Evolutionary conservation across 2,329 filamentous ascomycete genomes (phyloP).

Genomic region (Colletotrichum sojae): DNA sequence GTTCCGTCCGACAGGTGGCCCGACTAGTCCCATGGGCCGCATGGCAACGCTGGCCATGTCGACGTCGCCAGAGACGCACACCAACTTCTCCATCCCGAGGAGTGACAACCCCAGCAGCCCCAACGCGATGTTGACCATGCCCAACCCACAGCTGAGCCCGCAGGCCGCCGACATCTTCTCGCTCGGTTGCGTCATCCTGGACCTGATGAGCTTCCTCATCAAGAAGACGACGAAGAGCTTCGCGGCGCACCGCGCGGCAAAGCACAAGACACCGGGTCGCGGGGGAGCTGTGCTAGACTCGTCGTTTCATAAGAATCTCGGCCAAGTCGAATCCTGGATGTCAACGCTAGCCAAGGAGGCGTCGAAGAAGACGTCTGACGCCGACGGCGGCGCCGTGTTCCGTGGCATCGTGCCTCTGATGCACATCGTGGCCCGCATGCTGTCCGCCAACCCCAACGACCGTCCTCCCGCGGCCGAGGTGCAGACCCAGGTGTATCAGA

Average conservation of each 20-base stretch:
- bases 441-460: conserved; percentile 65
- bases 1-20: conserved; percentile 57
- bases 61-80: conserved; percentile 53
- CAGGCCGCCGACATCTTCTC: conserved; percentile 80
- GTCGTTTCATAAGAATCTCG: conserved; percentile 80
- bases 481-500: conserved; percentile 65
- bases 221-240: conserved; percentile 78
- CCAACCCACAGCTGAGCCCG: conserved; percentile 62
- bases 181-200: conserved; percentile 79
- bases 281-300: conserved; percentile 76
- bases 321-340: conserved; percentile 80
- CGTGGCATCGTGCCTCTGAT: conserved; percentile 67
- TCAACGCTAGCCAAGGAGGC: conserved; percentile 72
- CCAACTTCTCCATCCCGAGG: conserved; percentile 55
- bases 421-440: conserved; percentile 68
- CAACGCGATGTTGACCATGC: conserved; percentile 52
- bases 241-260: conserved; percentile 74
- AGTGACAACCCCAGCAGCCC: conserved; percentile 48
- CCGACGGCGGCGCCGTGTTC: conserved; percentile 61
- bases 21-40: conserved; percentile 51
- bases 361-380: conserved; percentile 57
- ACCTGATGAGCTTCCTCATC: conserved; percentile 78
- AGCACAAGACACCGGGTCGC: conserved; percentile 71
- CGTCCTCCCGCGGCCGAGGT: conserved; percentile 68
- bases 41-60: conserved; percentile 51